Evolutionary conservation across 2,329 filamentous ascomycete species (phyloP).

Genomic region (Exophiala aquamarina): DNA sequence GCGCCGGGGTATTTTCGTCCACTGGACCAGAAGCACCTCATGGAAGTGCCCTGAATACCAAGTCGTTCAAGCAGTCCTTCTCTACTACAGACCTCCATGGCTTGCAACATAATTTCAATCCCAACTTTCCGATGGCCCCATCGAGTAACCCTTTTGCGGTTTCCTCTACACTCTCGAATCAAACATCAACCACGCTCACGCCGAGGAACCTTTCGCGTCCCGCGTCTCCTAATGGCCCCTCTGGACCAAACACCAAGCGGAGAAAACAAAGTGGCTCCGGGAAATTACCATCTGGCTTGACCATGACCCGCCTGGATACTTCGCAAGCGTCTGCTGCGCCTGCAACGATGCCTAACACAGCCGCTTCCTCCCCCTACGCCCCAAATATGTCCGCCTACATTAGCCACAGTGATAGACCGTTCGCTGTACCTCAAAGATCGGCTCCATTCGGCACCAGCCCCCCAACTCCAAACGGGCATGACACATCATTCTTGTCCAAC

Average conservation of each 20-base stretch:
- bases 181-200: slow-evolving; percentile 50
- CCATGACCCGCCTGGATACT: slow-evolving; percentile 80
- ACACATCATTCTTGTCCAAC: slow-evolving; percentile 59
- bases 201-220: slow-evolving; percentile 69
- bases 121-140: slow-evolving; percentile 40
- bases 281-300: slow-evolving; percentile 70
- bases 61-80: slow-evolving; percentile 50
- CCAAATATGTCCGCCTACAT: slow-evolving; percentile 37
- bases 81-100: slow-evolving; percentile 64
- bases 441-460: slow-evolving; percentile 59
- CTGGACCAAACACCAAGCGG: slow-evolving; percentile 72
- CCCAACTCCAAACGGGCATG: slow-evolving; percentile 64
- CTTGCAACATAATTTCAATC: slow-evolving; percentile 54
- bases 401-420: slow-evolving; percentile 46
- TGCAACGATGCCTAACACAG: slow-evolving; percentile 39
- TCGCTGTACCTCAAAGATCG: slow-evolving; percentile 44
- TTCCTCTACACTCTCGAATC: slow-evolving; percentile 38
- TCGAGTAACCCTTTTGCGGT: slow-evolving; percentile 38
- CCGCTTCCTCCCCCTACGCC: slow-evolving; percentile 43
- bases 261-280: slow-evolving; percentile 71
- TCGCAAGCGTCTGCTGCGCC: slow-evolving; percentile 34
- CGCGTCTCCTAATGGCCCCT: slow-evolving; percentile 65
- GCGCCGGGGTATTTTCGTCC: slow-evolving; percentile 42
- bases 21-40: slow-evolving; percentile 15
- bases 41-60: slow-evolving; percentile 17